Evolutionary conservation across 441 rosid genomes (phyloP).

Genomic region (Viola pubescens): DNA sequence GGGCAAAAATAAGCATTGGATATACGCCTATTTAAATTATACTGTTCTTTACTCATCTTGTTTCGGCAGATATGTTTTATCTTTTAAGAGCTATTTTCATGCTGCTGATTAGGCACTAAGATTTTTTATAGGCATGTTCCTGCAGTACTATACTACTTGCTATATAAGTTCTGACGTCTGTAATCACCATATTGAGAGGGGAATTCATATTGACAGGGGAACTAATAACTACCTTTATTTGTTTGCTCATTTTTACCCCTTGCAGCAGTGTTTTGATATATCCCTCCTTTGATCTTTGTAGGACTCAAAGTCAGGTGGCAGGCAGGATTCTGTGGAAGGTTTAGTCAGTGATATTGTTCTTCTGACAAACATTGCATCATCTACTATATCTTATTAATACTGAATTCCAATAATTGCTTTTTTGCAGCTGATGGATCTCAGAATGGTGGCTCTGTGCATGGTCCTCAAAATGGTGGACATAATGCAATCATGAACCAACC

Average conservation of each 20-base stretch:
- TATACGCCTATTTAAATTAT: no score
- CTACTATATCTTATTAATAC: constrained; percentile 10
- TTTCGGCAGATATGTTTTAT: no score
- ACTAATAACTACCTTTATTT: not conserved
- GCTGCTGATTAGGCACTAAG: no score
- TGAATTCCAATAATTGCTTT: constrained; percentile 14
- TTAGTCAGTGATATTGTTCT: constrained; percentile 16
- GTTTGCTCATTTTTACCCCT: not conserved
- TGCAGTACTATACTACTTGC: no score
- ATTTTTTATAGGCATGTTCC: no score
- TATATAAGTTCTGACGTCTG: not conserved
- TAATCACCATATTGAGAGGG: not conserved
- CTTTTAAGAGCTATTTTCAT: no score
- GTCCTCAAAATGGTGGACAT: constrained; percentile 58
- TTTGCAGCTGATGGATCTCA: constrained; percentile 60
- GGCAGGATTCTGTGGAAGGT: constrained; percentile 72
- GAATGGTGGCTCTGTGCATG: constrained; percentile 59
- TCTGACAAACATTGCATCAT: not conserved
- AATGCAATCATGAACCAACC: constrained; percentile 42
- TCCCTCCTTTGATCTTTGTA: constrained; percentile 28
- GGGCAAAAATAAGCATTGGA: no score
- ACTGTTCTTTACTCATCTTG: no score
- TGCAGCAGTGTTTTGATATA: constrained; percentile 4
- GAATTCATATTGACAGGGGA: not conserved
- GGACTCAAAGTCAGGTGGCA: constrained; percentile 81